phyloP scores from a whole-genome alignment of 1,284 basidiomycete genomes.

The Apiotrichum montevideense region DNA sequence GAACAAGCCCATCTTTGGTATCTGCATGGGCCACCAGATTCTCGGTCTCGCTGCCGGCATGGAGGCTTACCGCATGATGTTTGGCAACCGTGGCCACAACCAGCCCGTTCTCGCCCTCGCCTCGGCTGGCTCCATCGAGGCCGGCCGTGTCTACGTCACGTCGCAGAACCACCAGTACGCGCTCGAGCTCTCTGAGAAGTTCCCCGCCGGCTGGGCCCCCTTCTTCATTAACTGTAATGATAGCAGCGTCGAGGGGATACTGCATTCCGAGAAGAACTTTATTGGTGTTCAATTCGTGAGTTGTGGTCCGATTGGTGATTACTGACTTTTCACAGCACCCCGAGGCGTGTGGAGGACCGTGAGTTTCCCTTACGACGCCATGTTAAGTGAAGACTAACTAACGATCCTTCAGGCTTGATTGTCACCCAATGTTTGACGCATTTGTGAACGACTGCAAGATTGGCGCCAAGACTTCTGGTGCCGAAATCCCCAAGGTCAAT shows the following conservation, averaged over 20 bases:
- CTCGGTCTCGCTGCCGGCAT: constrained; percentile 95
- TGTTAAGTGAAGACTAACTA: too few relatives aligned
- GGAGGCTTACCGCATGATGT: constrained; percentile 77
- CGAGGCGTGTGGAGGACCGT: constrained; percentile 53
- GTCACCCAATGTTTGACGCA: constrained; percentile 93
- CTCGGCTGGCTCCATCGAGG: constrained; percentile 81
- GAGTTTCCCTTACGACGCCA: too few relatives aligned
- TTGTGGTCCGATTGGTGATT: too few relatives aligned
- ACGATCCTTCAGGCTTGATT: constrained; percentile 55
- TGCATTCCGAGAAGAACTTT: constrained; percentile 73
- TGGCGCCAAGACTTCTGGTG: neutral
- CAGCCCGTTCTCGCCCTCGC: constrained; percentile 94
- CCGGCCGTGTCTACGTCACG: constrained; percentile 95
- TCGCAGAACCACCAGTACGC: constrained; percentile 91
- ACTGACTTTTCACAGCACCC: constrained; percentile 54
- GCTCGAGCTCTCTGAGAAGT: constrained; percentile 81
- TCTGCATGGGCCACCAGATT: constrained; percentile 98
- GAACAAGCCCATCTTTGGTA: constrained; percentile 91
- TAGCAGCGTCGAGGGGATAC: constrained; percentile 79
- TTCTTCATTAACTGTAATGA: constrained; percentile 98
- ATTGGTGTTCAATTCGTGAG: constrained; percentile 85
- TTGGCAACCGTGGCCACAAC: constrained; percentile 98
- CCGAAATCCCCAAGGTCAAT: neutral
- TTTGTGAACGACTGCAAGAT: constrained; percentile 69
- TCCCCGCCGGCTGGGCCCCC: constrained; percentile 90